Percentiles rank a stretch among this genome's conserved stretches.
Evolutionary conservation across 768 basidiomycete species (phyloP).

Genomic region (Phlegmacium glaucopus): DNA sequence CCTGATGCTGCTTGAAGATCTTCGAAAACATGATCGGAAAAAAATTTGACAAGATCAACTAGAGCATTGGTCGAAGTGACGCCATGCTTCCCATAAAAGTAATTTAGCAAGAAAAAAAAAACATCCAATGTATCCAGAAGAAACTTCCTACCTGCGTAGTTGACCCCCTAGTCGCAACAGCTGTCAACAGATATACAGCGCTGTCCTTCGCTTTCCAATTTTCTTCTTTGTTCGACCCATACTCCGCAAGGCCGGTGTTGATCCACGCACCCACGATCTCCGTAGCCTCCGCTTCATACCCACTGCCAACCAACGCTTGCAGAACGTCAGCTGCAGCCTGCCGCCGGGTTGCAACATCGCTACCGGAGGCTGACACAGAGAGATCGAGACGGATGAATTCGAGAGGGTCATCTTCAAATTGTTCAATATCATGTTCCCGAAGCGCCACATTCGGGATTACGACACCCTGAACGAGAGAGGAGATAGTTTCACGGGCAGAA

Average conservation of each 20-base stretch:
- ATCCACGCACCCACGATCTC: constrained; percentile 88
- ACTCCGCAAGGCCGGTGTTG: constrained; percentile 64
- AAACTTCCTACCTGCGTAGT: constrained; percentile 66
- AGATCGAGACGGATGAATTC: constrained; percentile 92
- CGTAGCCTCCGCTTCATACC: constrained; percentile 84
- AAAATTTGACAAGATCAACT: constrained; percentile 94
- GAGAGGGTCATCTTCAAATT: constrained; percentile 96
- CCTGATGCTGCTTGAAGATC: constrained; percentile 74
- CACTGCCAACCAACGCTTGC: constrained; percentile 78
- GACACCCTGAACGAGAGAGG: constrained; percentile 81
- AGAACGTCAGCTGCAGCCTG: constrained; percentile 97
- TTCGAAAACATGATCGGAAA: constrained; percentile 84
- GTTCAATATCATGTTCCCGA: constrained; percentile 86
- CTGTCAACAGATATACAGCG: constrained; percentile 91
- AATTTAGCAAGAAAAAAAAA: neutral
- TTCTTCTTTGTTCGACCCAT: constrained; percentile 51
- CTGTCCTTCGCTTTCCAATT: constrained; percentile 94
- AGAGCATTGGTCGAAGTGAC: constrained; percentile 91
- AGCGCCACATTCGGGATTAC: constrained; percentile 92
- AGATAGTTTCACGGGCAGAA: constrained; percentile 76
- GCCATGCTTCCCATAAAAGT: constrained; percentile 56
- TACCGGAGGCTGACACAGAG: constrained; percentile 54
- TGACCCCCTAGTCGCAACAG: constrained; percentile 85
- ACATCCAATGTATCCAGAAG: neutral
- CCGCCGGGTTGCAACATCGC: constrained; percentile 80